A percentile compares a stretch with the other conserved stretches of the same genome.
These are phyloP conservation scores for Colletotrichum sp. DNA, from an alignment of 2,329 filamentous ascomycete species.

Conservation along the genomic window DNA sequence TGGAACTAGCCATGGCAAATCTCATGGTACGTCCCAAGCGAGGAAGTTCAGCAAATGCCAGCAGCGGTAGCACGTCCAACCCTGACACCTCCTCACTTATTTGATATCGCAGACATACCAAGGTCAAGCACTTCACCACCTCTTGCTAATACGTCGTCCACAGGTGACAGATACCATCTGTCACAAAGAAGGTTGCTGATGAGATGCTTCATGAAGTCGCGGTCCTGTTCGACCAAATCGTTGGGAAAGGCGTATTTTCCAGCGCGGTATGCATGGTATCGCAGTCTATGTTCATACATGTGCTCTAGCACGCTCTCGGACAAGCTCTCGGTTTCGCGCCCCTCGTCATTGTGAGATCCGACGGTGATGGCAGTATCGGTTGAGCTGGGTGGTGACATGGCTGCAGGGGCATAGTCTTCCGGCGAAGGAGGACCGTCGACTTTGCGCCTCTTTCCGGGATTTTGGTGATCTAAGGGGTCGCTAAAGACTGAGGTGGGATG, in stretches of 20 bases:
- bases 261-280: slow-evolving; percentile 46
- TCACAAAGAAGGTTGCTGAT: slow-evolving; percentile 44
- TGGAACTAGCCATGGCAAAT: neutral
- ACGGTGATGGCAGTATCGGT: slow-evolving; percentile 19
- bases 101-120: slow-evolving; percentile 36
- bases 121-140: slow-evolving; percentile 53
- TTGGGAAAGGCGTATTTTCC: slow-evolving; percentile 49
- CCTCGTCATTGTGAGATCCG: slow-evolving; percentile 16
- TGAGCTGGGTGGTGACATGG: slow-evolving; percentile 11
- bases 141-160: slow-evolving; percentile 38
- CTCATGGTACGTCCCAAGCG: too few species aligned
- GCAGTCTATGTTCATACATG: slow-evolving; percentile 43
- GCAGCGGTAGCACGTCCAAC: neutral
- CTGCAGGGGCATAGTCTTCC: slow-evolving; percentile 1
- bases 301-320: slow-evolving; percentile 49
- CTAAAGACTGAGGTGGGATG: neutral
- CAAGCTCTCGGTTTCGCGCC: slow-evolving; percentile 40
- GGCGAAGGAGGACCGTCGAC: slow-evolving; percentile 8
- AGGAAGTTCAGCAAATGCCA: neutral
- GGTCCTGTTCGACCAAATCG: slow-evolving; percentile 45
- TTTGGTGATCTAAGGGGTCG: neutral
- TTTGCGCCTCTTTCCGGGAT: slow-evolving; percentile 5
- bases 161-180: slow-evolving; percentile 48
- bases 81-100: neutral
- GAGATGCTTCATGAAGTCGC: slow-evolving; percentile 46